Percentiles rank a stretch among this genome's conserved stretches.
Conservation (phyloP, 257 asterid genomes). For the Solanum rostratum region DNA sequence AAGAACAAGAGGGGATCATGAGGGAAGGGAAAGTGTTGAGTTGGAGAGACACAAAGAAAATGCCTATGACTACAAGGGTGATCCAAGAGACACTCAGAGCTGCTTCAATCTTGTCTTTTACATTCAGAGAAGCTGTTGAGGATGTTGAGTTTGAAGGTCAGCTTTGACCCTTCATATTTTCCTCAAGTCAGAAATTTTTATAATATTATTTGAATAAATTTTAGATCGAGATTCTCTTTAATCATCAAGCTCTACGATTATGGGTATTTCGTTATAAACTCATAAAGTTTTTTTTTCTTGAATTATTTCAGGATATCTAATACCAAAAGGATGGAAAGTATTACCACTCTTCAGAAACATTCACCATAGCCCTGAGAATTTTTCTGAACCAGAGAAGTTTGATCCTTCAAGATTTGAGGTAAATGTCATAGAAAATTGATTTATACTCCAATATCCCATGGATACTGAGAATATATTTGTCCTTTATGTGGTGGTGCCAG, state of each 20-base stretch:
- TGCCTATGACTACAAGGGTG: slow-evolving; percentile 59
- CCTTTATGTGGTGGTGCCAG: slow-evolving; percentile 23
- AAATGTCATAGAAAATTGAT: not conserved
- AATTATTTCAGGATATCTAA: slow-evolving; percentile 43
- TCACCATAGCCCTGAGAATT: slow-evolving; percentile 88
- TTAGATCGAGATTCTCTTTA: not conserved
- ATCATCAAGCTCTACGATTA: too few relatives aligned
- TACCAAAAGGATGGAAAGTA: slow-evolving; percentile 98
- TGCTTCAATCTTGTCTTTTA: slow-evolving; percentile 60
- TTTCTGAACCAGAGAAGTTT: slow-evolving; percentile 88
- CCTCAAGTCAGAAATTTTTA: not conserved
- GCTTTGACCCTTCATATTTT: not conserved
- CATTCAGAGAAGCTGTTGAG: slow-evolving; percentile 78
- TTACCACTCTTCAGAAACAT: slow-evolving; percentile 86
- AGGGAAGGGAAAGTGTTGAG: slow-evolving; percentile 26
- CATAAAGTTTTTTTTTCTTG: not conserved
- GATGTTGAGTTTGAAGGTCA: slow-evolving; percentile 69
- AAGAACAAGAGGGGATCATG: slow-evolving; percentile 58
- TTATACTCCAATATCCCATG: not conserved
- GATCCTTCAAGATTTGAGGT: slow-evolving; percentile 99
- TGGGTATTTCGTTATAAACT: too few relatives aligned
- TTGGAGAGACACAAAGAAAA: slow-evolving; percentile 54
- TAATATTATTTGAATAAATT: not conserved
- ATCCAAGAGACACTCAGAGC: slow-evolving; percentile 74
- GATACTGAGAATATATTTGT: not conserved